Conservation (phyloP, 441 rosid species). For the Theobroma grandiflorum region DNA sequence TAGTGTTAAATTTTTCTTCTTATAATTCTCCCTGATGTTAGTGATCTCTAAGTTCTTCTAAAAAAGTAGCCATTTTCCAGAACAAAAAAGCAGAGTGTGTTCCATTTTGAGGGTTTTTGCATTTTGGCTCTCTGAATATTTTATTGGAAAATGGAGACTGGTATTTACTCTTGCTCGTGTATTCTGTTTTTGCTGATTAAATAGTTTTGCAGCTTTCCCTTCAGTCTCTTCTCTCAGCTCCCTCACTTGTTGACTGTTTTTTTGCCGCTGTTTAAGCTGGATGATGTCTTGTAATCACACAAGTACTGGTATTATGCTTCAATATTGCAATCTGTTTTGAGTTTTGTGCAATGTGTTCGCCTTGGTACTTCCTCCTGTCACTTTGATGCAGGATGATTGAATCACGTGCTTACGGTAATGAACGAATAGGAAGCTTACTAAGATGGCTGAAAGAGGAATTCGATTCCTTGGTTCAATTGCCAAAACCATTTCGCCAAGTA, state of each 20-base stretch:
- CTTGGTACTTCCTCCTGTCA: too few species aligned
- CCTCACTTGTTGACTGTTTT: neutral
- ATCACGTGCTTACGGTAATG: too few species aligned
- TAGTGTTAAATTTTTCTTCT: conserved; percentile 27
- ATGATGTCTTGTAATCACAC: neutral
- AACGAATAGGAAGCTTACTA: too few species aligned
- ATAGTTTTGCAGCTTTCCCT: too few species aligned
- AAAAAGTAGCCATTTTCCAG: conserved; percentile 30
- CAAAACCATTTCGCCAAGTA: too few species aligned
- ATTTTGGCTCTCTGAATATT: conserved; percentile 20
- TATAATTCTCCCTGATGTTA: conserved; percentile 13
- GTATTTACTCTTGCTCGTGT: neutral
- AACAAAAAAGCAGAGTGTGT: neutral
- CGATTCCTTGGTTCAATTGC: too few species aligned
- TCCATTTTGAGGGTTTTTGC: neutral
- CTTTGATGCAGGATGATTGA: too few species aligned
- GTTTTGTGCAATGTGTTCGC: too few species aligned
- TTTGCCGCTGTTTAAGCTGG: neutral
- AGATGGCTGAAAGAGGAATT: too few species aligned
- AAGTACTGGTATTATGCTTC: too few species aligned
- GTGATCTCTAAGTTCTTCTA: conserved; percentile 31
- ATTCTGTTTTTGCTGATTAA: neutral
- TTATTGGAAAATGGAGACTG: neutral
- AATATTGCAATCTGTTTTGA: too few species aligned
- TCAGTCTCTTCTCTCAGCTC: too few species aligned